phyloP scores from a whole-genome alignment of 148 eudicot species.

The Rhododendron mucronatum region DNA sequence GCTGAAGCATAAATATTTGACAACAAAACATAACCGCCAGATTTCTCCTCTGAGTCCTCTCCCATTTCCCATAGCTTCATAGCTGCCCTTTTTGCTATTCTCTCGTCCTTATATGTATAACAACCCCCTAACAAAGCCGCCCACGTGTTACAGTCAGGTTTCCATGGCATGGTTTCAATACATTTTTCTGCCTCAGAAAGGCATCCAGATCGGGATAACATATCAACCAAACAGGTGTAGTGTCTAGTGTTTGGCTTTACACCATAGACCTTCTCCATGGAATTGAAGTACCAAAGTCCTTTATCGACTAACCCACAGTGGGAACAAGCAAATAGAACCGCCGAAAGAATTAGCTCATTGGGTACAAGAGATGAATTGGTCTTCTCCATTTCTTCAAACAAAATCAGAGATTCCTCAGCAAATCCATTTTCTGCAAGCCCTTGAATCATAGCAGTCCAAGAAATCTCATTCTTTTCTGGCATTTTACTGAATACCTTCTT shows the following conservation, averaged over 20 bases:
- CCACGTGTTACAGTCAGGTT: conserved; percentile 33
- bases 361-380: conserved; percentile 14
- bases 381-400: conserved; percentile 39
- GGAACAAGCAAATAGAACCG: conserved; percentile 44
- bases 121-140: conserved; percentile 43
- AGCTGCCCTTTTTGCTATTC: conserved; percentile 27
- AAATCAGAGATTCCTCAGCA: conserved; percentile 30
- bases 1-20: conserved; percentile 47
- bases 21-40: conserved; percentile 37
- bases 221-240: conserved; percentile 38
- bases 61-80: conserved; percentile 23
- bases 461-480: conserved; percentile 31
- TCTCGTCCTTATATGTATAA: conserved; percentile 20
- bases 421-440: conserved; percentile 53
- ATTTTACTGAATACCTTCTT: conserved; percentile 25
- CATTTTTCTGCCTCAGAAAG: conserved; percentile 37
- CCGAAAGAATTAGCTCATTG: conserved; percentile 39
- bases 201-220: conserved; percentile 43
- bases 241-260: conserved; percentile 32
- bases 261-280: conserved; percentile 33
- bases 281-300: conserved; percentile 36
- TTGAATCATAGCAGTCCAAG: conserved; percentile 54
- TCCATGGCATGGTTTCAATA: conserved; percentile 27
- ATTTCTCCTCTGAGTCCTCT: conserved; percentile 17
- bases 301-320: conserved; percentile 43